Evolutionary conservation across 2,329 filamentous ascomycete genomes (phyloP).

Genomic region (Coniochaeta sp.): DNA sequence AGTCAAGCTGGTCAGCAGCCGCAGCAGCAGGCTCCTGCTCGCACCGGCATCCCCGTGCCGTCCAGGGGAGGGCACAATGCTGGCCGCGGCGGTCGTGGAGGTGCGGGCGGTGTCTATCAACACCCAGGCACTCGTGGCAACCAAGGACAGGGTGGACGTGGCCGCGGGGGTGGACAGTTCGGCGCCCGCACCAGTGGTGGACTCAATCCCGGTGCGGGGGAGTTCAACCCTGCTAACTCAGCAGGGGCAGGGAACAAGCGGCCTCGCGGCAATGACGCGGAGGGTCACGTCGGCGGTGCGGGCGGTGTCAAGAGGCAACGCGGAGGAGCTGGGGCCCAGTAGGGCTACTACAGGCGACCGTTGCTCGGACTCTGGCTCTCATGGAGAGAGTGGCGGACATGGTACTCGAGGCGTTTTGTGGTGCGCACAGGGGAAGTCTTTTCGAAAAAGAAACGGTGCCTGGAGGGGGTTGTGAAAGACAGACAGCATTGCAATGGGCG

Average conservation of each 20-base stretch:
- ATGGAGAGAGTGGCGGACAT: background rate
- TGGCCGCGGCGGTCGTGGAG: conserved; percentile 9
- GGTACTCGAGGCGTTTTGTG: background rate
- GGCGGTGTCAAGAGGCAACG: conserved; percentile 20
- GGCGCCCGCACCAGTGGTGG: conserved; percentile 18
- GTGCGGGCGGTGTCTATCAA: conserved; percentile 17
- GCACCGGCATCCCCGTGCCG: conserved; percentile 16
- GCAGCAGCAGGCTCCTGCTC: conserved; percentile 8
- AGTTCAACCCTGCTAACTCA: conserved; percentile 37
- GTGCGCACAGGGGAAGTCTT: background rate
- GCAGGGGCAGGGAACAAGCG: conserved; percentile 47
- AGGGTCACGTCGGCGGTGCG: conserved; percentile 20
- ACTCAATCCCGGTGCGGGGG: conserved; percentile 30
- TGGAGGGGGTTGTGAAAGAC: background rate
- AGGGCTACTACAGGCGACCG: background rate
- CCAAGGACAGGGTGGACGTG: conserved; percentile 11
- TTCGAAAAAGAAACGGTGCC: background rate
- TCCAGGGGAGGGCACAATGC: conserved; percentile 12
- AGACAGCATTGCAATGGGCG: background rate
- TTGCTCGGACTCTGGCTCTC: background rate
- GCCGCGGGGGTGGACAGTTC: conserved; percentile 12
- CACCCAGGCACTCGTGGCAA: conserved; percentile 12
- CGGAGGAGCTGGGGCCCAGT: conserved; percentile 16
- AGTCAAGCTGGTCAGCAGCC: conserved; percentile 8
- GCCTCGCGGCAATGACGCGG: conserved; percentile 37